Evolutionary conservation across 2,329 filamentous ascomycete genomes (phyloP).

Genomic region (Neofusicoccum ribis): DNA sequence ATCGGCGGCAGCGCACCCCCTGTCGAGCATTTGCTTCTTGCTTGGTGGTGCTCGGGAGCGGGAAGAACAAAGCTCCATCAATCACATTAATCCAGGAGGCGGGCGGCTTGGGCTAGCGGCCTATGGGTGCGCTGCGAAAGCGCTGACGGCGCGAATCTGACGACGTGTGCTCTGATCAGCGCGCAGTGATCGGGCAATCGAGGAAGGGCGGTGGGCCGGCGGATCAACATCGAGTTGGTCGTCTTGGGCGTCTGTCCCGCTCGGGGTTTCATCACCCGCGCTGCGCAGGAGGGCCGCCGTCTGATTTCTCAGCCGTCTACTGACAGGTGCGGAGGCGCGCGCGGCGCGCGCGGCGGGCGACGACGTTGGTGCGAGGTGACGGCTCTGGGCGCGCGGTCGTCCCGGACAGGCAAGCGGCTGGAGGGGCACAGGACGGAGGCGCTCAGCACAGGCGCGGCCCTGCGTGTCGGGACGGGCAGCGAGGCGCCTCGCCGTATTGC

Average conservation of each 20-base stretch:
- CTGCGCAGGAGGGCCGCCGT: neutral
- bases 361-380: neutral
- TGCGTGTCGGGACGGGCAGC: conserved; percentile 6
- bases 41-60: conserved; percentile 13
- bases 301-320: neutral
- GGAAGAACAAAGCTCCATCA: conserved; percentile 18
- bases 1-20: neutral
- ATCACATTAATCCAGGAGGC: conserved; percentile 13
- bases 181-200: conserved; percentile 13
- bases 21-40: conserved; percentile 15
- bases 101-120: neutral
- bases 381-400: conserved; percentile 2
- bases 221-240: conserved; percentile 16
- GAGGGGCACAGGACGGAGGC: neutral
- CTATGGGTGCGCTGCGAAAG: conserved; percentile 7
- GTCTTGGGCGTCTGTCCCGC: conserved; percentile 16
- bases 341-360: neutral
- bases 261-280: conserved; percentile 1
- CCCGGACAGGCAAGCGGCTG: conserved; percentile 1
- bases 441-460: neutral
- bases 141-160: conserved; percentile 10
- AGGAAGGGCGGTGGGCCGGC: neutral
- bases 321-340: neutral
- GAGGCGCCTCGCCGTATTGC: conserved; percentile 4
- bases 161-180: conserved; percentile 12